Base-by-base conservation (phyloP, 495 filamentous ascomycete genomes). In the Usnea hakonensis region DNA sequence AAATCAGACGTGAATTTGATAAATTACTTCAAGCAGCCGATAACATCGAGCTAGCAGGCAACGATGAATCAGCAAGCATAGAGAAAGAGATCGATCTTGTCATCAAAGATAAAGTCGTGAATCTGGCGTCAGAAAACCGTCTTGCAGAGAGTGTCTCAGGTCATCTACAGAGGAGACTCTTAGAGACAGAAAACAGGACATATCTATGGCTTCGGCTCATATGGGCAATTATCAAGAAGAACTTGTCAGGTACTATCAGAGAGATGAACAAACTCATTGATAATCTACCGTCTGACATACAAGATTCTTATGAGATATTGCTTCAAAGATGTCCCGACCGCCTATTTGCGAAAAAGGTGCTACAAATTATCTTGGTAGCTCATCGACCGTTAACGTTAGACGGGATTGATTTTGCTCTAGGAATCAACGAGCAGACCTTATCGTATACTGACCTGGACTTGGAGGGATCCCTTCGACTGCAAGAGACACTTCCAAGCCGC, bases 171-270 rank as follows among this genome's bases (percentile, higher is more conserved):
- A 56, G 46, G 43, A 58, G 57, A 19, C 67, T 78, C 10, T 68
- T 75, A 56, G 61, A 62, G 36, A 76, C 72, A 60, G 59, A 75
- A 36, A 67, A 79, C 52, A 67, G 77, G 44, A 81, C 75, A 26
- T 81, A 81, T 66, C 74, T 81, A 30, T 81, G 76, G 77, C 68
- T 77, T n/a, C 63, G 68, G 46, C 66, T 80, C 2, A 72, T 67
- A 5, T 64, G 75, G 35, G 65, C 74, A 35, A 68, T 70, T 17
- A 70, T 78, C 35, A 36, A 68, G 52, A 57, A 67, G 28, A 69
- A 36, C 8, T 56, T 64, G 0, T 69, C 60, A 59, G 32, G 52
- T n/a, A 70, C 57, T 38, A n/a, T 46, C 0, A 57, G 44, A 13
- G 64, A 67, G 55, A 48, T 73, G 5, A 63, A 73, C 48, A 55